Evolutionary conservation across 73 alveolate species (phyloP).

Genomic region (Diophrys appendiculata): DNA sequence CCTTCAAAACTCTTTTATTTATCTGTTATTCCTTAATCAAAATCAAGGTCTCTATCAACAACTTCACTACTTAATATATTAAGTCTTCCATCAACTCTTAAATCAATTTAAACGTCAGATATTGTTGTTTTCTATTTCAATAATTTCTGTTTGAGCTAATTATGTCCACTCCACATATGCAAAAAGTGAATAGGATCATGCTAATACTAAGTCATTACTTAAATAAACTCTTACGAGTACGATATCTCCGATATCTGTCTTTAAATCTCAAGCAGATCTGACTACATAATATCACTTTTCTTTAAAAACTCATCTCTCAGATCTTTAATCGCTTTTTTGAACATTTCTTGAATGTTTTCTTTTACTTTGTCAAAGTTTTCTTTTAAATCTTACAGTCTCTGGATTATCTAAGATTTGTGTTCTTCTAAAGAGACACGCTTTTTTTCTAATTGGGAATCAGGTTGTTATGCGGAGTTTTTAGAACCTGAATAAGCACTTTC

Average conservation of each 20-base stretch:
- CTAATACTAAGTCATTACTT: constrained; percentile 1
- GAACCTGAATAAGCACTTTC: constrained; percentile 13
- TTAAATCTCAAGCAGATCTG: constrained; percentile 21
- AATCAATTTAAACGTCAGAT: constrained; percentile 14
- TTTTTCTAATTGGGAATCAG: constrained; percentile 2
- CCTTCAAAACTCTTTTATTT: neutral
- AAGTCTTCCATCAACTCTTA: constrained; percentile 23
- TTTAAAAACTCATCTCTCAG: neutral
- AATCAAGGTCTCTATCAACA: constrained; percentile 13
- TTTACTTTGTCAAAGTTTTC: constrained; percentile 4
- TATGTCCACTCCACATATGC: constrained; percentile 25
- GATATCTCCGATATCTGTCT: constrained; percentile 16
- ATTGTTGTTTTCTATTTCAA: constrained; percentile 7
- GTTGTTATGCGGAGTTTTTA: neutral
- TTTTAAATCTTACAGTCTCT: constrained; percentile 8
- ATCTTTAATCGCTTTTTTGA: constrained; percentile 5
- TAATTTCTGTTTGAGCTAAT: neutral
- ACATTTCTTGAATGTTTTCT: constrained; percentile 8
- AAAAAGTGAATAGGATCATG: constrained; percentile 10
- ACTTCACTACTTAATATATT: constrained; percentile 1
- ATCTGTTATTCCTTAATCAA: neutral
- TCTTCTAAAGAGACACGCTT: neutral
- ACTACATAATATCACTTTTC: constrained; percentile 1
- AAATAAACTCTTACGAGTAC: neutral
- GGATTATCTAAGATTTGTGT: neutral